Base-by-base conservation (phyloP, 2,329 filamentous ascomycete genomes). In the Phaeoacremonium minimum region DNA sequence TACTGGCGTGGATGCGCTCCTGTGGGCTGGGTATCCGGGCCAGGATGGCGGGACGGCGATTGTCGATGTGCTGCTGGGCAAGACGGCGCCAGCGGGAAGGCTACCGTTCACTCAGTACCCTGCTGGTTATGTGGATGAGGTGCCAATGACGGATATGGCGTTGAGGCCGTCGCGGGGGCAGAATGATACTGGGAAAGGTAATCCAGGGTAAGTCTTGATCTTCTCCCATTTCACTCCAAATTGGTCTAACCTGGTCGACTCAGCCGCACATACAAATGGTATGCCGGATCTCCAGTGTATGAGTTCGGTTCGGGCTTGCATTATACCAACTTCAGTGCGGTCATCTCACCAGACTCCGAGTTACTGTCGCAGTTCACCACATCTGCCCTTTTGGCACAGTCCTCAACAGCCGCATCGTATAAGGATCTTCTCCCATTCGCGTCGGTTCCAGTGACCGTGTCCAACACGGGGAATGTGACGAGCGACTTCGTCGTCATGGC, bases 21-120 rank as follows among this genome's bases (percentile, higher is more conserved):
- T 81, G 0, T 80, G 77, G 77, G 71, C 61, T 0, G 73, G 75
- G 0, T 80, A 77, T 38, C 77, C 77, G 0, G 76, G 77, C 2
- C 76, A 81, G 52, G 69, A 71, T 28, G 77, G 77, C 11, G 77
- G 77, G 3, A 54, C 57, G 7, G 77, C 76, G 0, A 49, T 80
- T 9, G 55, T 78, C 33, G 64, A 78, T 39, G 60, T 80, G 36
- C 47, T 81, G 19, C 69, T 63, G 7, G 77, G 77, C 3, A 58
- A 56, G 4, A 54, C 51, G 3, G 60, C 71, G 0, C 73, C 73
- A 3, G 75, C 73, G 7, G 77, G 72, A 2, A 60, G 76, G 28
- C 50, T 80, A 4, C 71, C 75, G 1, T 55, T 71, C 2, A 80
- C 75, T 2, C 66, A 75, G 49, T 80, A 80, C 44, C 75, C 74